These are phyloP conservation scores for Dimocarpus longan DNA, from an alignment of 345 rosid genomes.

Conservation along the genomic window DNA sequence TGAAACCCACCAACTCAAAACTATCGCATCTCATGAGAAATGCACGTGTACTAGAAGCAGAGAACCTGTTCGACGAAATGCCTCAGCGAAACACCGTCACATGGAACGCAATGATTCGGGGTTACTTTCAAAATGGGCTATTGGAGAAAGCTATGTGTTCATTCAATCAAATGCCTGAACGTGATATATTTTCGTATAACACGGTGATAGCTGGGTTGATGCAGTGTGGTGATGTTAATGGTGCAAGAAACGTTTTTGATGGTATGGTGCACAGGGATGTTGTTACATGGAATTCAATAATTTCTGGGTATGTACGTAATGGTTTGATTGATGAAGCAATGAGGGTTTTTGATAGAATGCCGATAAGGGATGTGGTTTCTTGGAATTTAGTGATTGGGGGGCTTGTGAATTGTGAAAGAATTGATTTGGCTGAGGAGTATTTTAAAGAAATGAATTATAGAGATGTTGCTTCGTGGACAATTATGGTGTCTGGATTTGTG, in stretches of 20 bases:
- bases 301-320: conserved; percentile 39
- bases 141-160: conserved; percentile 29
- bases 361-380: conserved; percentile 37
- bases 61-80: conserved; percentile 45
- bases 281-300: conserved; percentile 46
- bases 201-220: conserved; percentile 40
- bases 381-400: conserved; percentile 52
- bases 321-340: conserved; percentile 38
- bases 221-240: conserved; percentile 30
- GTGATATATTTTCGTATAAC: conserved; percentile 40
- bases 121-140: conserved; percentile 41
- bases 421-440: conserved; percentile 38
- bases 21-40: conserved; percentile 29
- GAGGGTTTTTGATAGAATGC: conserved; percentile 32
- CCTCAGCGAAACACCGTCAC: conserved; percentile 36
- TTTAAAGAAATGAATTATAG: conserved; percentile 36
- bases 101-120: conserved; percentile 45
- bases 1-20: conserved; percentile 36
- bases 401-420: conserved; percentile 24
- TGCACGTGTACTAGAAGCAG: conserved; percentile 35
- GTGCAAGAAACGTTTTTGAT: conserved; percentile 37
- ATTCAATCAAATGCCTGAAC: conserved; percentile 35
- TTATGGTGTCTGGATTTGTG: conserved; percentile 42
- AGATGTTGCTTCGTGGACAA: conserved; percentile 43
- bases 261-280: conserved; percentile 39